Base-by-base conservation (phyloP, 352 stramenopile species). In the Globisporangium recalcitrans region DNA sequence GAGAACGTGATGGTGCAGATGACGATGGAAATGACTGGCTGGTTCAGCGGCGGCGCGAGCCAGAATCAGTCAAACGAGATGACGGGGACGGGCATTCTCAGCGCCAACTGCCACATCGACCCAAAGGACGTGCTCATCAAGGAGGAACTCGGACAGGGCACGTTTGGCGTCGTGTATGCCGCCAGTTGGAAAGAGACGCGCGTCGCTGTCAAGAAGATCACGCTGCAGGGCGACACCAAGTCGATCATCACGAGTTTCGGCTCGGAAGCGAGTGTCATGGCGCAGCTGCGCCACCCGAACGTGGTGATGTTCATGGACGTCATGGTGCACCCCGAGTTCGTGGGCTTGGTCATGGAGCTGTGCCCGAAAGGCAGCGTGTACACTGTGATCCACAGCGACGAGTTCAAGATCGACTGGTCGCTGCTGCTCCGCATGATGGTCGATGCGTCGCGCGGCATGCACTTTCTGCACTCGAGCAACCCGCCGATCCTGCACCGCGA, bases 251-350 rank as follows among this genome's bases (percentile, higher is more conserved):
- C 82, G 36, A 92, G 77, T 42, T 95, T 93, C 38, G 83, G 83
- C 24, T 87, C 85, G 0, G 84, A 93, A 62, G 83, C 82, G 21
- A 90, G 82, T 44, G 82, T 92, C 19, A 94, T 94, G 83, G 82
- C 85, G 13, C 82, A 94, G 63, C 70, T 94, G 7, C 80, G 82
- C 16, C 83, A 94, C 68, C 82, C 82, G 49, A 95, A 93, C 54
- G 81, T 95, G 0, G 85, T 95, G 55, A 94, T 97, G 80, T 96
- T 96, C 67, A 93, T 97, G 83, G 88, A 88, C 26, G 80, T 93
- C 22, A 95, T 93, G 80, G 78, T 95, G 31, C 84, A 93, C n/a
- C 87, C 86, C 0, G 80, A 92, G 46, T 92, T 90, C 31, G 82
- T 95, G 27, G 84, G 85, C 0, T 61, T 97, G 6, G 88, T 96